phyloP scores from a whole-genome alignment of 371 early-diverging fungal genomes.

The Saksenaea oblongispora region DNA sequence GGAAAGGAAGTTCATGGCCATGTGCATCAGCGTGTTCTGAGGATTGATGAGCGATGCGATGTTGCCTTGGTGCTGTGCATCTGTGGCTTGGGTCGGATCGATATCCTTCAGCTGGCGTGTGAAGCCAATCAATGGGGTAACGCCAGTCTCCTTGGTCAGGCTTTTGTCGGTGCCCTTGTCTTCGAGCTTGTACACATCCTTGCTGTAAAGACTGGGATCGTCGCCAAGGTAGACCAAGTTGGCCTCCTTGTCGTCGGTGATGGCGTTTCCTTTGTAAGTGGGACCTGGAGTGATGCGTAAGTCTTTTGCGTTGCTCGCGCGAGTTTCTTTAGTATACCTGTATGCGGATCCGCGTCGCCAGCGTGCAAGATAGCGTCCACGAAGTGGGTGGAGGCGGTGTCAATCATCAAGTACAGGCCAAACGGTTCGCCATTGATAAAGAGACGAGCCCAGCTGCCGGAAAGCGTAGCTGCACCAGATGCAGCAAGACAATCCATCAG shows the following conservation, averaged over 20 bases:
- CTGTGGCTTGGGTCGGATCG: slow-evolving; percentile 21
- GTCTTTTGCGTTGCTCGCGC: no score
- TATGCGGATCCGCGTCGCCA: slow-evolving; percentile 15
- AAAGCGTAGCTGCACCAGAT: slow-evolving; percentile 47
- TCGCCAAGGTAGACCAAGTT: slow-evolving; percentile 35
- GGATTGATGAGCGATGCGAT: slow-evolving; percentile 30
- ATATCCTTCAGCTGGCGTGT: slow-evolving; percentile 15
- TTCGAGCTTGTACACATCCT: slow-evolving; percentile 34
- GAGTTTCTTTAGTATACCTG: not conserved
- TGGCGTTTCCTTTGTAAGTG: slow-evolving; percentile 33
- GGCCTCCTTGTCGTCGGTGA: slow-evolving; percentile 22
- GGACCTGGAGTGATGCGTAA: no score
- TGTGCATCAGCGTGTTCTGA: slow-evolving; percentile 32
- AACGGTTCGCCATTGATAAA: slow-evolving; percentile 44
- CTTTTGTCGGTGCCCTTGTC: slow-evolving; percentile 24
- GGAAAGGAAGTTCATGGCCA: slow-evolving; percentile 48
- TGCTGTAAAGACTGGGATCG: slow-evolving; percentile 25
- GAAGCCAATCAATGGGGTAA: slow-evolving; percentile 20
- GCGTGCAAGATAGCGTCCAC: slow-evolving; percentile 35
- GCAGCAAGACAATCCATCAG: slow-evolving; percentile 47
- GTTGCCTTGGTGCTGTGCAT: slow-evolving; percentile 26
- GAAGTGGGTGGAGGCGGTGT: slow-evolving; percentile 48
- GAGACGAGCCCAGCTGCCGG: slow-evolving; percentile 47
- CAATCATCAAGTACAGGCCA: slow-evolving; percentile 51
- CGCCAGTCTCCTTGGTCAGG: slow-evolving; percentile 11